A percentile compares a stretch with the other conserved stretches of the same genome.
phyloP scores from a whole-genome alignment of 352 stramenopile genomes.

The Pythium dissimile region DNA sequence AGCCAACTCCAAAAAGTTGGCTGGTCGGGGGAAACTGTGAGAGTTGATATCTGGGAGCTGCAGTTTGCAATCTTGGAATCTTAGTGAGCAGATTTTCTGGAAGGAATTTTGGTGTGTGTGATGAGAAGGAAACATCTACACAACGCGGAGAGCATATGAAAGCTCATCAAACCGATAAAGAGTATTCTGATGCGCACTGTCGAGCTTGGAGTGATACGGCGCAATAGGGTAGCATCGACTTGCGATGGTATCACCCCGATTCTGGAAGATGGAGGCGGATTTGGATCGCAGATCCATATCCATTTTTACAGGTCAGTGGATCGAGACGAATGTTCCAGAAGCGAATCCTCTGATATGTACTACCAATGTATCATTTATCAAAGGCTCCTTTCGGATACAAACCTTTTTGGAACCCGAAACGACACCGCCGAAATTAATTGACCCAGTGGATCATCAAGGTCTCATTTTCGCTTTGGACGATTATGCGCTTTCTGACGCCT shows the following conservation, averaged over 20 bases:
- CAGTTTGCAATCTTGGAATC: neutral
- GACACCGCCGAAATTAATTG: neutral
- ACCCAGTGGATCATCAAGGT: neutral
- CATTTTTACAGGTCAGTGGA: conserved; percentile 3
- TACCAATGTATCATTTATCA: neutral
- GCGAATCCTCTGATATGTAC: conserved; percentile 4
- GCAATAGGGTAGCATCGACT: too few species aligned
- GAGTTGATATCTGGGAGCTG: conserved; percentile 1
- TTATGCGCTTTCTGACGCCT: conserved; percentile 19
- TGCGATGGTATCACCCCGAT: too few species aligned
- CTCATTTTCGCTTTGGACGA: neutral
- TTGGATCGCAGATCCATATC: conserved; percentile 1
- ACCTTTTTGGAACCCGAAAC: neutral
- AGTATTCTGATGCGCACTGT: too few species aligned
- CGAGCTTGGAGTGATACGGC: too few species aligned
- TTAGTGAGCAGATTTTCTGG: too few species aligned
- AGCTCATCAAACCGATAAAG: too few species aligned
- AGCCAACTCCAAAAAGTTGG: conserved; percentile 1
- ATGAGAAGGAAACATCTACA: too few species aligned
- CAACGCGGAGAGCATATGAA: too few species aligned
- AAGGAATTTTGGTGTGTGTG: too few species aligned
- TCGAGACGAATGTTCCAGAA: conserved; percentile 22
- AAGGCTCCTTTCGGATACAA: neutral
- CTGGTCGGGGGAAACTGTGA: conserved; percentile 7
- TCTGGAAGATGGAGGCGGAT: neutral